Percentiles rank a stretch among this genome's conserved stretches.
Conservation (phyloP, 2,329 filamentous ascomycete genomes). For the Arachnomyces sp. region DNA sequence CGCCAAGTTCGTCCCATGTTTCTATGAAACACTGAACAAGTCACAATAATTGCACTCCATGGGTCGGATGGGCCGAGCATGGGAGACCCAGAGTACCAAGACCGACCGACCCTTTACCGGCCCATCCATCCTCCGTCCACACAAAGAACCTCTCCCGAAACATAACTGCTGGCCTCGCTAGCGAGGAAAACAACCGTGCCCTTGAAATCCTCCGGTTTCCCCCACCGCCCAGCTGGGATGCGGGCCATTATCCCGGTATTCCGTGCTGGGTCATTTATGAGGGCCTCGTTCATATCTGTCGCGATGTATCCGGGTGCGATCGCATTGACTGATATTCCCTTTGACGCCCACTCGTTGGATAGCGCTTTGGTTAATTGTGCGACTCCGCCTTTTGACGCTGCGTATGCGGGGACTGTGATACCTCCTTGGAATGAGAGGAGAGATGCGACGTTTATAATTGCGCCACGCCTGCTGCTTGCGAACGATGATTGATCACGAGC, state of each 20-base stretch:
- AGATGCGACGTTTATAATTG: conserved; percentile 75
- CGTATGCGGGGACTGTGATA: conserved; percentile 79
- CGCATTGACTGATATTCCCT: conserved; percentile 75
- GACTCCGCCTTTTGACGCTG: conserved; percentile 76
- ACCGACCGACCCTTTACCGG: conserved; percentile 41
- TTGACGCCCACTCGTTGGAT: conserved; percentile 75
- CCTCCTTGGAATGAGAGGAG: conserved; percentile 80
- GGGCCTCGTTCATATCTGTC: conserved; percentile 87
- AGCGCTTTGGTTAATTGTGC: conserved; percentile 77
- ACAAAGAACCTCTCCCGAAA: conserved; percentile 55
- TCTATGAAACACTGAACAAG: no score
- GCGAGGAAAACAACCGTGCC: conserved; percentile 16
- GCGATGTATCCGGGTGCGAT: conserved; percentile 85
- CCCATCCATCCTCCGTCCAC: conserved; percentile 95
- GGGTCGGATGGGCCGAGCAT: no score
- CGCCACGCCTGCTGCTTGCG: conserved; percentile 49
- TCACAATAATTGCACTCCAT: no score
- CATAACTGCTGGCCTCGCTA: conserved; percentile 15
- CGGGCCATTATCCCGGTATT: conserved; percentile 55
- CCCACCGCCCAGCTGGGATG: conserved; percentile 15
- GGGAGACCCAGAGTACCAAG: no score
- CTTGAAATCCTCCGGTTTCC: conserved; percentile 15
- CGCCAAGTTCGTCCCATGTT: no score
- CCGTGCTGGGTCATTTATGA: conserved; percentile 63
- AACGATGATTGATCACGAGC: conserved; percentile 38